Base-by-base conservation (phyloP, 305 asterid species). In the Solanum hybrid region DNA sequence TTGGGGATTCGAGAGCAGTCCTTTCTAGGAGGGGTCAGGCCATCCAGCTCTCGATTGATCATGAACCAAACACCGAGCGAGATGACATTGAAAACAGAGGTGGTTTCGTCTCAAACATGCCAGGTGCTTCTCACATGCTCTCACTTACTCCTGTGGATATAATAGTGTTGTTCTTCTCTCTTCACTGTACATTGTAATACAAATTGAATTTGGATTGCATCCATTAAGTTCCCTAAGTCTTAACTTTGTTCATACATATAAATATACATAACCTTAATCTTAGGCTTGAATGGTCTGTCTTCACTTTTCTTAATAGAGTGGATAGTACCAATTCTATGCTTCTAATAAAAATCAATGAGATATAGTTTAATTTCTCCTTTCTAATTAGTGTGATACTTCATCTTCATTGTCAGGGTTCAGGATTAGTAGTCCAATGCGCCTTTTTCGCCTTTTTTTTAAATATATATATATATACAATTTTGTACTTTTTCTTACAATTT, bases 71-170 rank as follows among this genome's bases (percentile, higher is more conserved):
- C 89, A 94, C 96, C 0, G 99, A 97, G 92, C 93, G 99, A 3
- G 95, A 93, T 15, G 95, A 97, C 92, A 97, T 97, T 80, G 99
- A 97, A 92, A 89, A 95, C 89, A 92, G 94, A 93, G 99, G 99
- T 38, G 99, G 99, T 83, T 97, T 97, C 79, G 99, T 97, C 92
- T 97, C 99, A 12, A 97, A 97, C 93, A 94, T 97, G 98, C 99
- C 99, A 89, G 99, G 99, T 97, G 91, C 45, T 72, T 10, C 65
- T 27, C 87, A 27, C 87, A 82, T 41, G 87, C 37, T 41, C 57
- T 82, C 15, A 32, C 87, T 38, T 82, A 80, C 33, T 45, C 31
- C 31, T 57, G 41, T 20, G 29, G 41, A 84, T 84, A 31, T 84
- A 45, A 45, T 17, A 41, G 7, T 20, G 75, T 17, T 31, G 29